Evolutionary conservation across 257 asterid genomes (phyloP).

Genomic region (Gentiana macrophylla): DNA sequence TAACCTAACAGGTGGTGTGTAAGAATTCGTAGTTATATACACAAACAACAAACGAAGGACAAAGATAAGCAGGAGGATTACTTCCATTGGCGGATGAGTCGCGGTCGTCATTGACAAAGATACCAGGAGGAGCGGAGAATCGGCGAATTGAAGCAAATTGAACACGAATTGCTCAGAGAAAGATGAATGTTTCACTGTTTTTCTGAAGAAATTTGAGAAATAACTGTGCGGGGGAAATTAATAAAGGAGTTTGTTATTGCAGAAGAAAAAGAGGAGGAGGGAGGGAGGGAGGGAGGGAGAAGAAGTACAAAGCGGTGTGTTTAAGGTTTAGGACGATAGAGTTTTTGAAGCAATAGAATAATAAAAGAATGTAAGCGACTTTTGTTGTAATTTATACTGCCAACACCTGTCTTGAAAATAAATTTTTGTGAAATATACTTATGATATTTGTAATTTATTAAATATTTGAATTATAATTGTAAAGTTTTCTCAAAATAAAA

Average conservation of each 20-base stretch:
- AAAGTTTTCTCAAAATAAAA: too few relatives aligned
- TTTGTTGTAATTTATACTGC: too few relatives aligned
- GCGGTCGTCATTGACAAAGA: conserved; percentile 40
- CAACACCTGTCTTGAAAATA: too few relatives aligned
- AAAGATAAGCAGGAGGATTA: conserved; percentile 8
- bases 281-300: neutral
- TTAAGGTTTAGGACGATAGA: too few relatives aligned
- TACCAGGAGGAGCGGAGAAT: conserved; percentile 21
- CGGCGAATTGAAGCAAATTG: conserved; percentile 19
- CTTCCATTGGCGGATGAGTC: conserved; percentile 53
- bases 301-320: neutral
- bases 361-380: too few relatives aligned
- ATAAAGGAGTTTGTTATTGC: neutral
- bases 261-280: too few relatives aligned
- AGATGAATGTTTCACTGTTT: too few relatives aligned
- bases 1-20: neutral
- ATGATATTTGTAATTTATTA: too few relatives aligned
- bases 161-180: too few relatives aligned
- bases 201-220: neutral
- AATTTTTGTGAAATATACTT: too few relatives aligned
- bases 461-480: too few relatives aligned
- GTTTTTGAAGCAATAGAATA: too few relatives aligned
- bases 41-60: neutral
- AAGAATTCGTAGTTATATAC: neutral
- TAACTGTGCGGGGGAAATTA: neutral